A percentile compares a stretch with the other conserved stretches of the same genome.
phyloP scores from a whole-genome alignment of 306 rosid species.

The Luffa aegyptiaca region DNA sequence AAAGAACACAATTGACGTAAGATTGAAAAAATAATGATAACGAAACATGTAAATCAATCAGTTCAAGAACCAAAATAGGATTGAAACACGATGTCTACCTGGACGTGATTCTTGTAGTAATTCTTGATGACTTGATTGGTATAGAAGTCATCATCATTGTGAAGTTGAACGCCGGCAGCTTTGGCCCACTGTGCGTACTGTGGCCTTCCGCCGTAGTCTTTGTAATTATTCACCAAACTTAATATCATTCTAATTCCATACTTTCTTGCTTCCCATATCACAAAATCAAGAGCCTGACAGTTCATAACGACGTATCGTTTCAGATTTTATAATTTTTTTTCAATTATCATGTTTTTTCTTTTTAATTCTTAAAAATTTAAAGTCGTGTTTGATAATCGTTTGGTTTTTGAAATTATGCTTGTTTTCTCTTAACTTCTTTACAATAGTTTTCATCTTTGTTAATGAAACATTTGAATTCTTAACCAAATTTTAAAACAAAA shows the following conservation, averaged over 20 bases:
- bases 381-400: too few species aligned
- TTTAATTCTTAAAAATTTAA: too few species aligned
- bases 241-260: slow-evolving; percentile 58
- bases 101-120: slow-evolving; percentile 66
- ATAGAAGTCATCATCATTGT: slow-evolving; percentile 68
- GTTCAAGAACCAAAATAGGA: not conserved
- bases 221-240: slow-evolving; percentile 79
- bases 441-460: too few species aligned
- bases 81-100: slow-evolving; percentile 14
- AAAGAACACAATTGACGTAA: not conserved
- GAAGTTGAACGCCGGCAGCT: slow-evolving; percentile 50
- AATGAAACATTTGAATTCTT: too few species aligned
- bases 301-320: not conserved
- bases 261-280: slow-evolving; percentile 50
- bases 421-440: too few species aligned
- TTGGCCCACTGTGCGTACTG: slow-evolving; percentile 85
- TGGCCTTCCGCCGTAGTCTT: slow-evolving; percentile 60
- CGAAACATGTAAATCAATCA: not conserved
- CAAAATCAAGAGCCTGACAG: slow-evolving; percentile 67
- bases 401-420: too few species aligned
- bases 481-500: too few species aligned
- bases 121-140: slow-evolving; percentile 49
- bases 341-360: too few species aligned
- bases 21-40: not conserved
- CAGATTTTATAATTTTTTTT: too few species aligned